Evolutionary conservation across 306 rosid species (phyloP), one percentile per base, ranked within the genome.

Genomic region (Cicer yamashitae): DNA sequence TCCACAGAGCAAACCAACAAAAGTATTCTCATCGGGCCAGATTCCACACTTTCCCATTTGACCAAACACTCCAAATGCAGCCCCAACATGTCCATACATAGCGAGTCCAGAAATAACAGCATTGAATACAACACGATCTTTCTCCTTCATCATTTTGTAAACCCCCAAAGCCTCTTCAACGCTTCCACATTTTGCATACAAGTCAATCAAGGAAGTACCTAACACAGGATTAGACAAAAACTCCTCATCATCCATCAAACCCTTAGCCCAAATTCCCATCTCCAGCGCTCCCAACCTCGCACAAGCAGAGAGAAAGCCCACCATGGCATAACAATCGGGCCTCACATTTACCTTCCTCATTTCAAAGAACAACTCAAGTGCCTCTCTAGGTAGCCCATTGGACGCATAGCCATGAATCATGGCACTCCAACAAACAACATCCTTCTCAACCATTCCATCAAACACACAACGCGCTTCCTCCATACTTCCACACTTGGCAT

Each of bases 111-210:
- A 85, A 50, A 91, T 86, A 41, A 79, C 87, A 4, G 91, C 90
- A 69, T 88, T 91, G 71, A 83, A 91, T 17, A 86, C 88, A 80
- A 88, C 93, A 13, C 58, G 76, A 67, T 91, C 94, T 84, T 77
- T 91, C 39, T 34, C 75, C 72, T 82, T 85, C 91, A 91, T 86
- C 77, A 10, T 67, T 79, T 71, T 80, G 60, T 89, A 91, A 75
- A 86, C 63, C 80, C 81, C 85, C 91, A 86, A 74, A 1, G 92
- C 90, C 40, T 34, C 86, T 12, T 11, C 70, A 85, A 91, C 50
- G 8, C 85, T 84, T 58, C 97, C 97, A 76, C 97, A 89, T 85
- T 91, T 91, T 5, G 92, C 86, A 67, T 87, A 88, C 77, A 91
- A 83, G 81, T 89, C 97, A 70, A 91, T 89, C 65, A 91, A 82